Base-by-base conservation (phyloP, 306 rosid genomes). In the Rosa chinensis region DNA sequence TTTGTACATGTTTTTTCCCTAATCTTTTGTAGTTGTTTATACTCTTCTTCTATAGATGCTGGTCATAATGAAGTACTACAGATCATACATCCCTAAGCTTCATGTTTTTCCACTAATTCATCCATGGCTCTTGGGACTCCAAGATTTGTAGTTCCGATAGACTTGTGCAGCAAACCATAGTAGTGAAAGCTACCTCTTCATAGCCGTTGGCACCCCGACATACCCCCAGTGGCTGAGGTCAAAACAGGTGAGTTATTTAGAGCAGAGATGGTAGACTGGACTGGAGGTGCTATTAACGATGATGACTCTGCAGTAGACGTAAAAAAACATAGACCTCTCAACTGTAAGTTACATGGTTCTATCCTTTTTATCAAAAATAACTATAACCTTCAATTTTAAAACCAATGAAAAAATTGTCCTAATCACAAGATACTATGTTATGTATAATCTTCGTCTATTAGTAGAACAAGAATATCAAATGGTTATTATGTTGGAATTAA, bases 251-350 rank as follows among this genome's bases (percentile, higher is more conserved):
- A 90, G 80, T 48, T 92, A 62, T 92, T 92, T 76, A 88, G 93
- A 80, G 81, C 90, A 78, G 94, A 92, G 81, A 92, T 90, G 96
- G 86, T 90, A 37, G 98, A 90, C 37, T 92, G 98, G 94, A 94
- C 96, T 3, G 96, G 90, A 42, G 93, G 96, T 72, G 81, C 85
- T 75, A 77, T 92, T 23, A 85, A 85, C 78, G 94, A 88, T 74
- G 86, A 92, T 72, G 84, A 85, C 75, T 89, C 97, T 66, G 90
- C 97, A 39, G 83, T 81, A 12, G 96, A 89, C 80, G 59, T 92
- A 69, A 88, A 94, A 94, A 84, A 76, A 61, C 43, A 42, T 88
- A 50, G 91, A 94, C 82, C 94, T 89, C 75, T 87, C 97, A 12
- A 25, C 81, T 77, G 96, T 94, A 84, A 92, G 98, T 85, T 17